Conservation (phyloP, 192 early-diverging fungal genomes). For the Rhizophagus sp. region DNA sequence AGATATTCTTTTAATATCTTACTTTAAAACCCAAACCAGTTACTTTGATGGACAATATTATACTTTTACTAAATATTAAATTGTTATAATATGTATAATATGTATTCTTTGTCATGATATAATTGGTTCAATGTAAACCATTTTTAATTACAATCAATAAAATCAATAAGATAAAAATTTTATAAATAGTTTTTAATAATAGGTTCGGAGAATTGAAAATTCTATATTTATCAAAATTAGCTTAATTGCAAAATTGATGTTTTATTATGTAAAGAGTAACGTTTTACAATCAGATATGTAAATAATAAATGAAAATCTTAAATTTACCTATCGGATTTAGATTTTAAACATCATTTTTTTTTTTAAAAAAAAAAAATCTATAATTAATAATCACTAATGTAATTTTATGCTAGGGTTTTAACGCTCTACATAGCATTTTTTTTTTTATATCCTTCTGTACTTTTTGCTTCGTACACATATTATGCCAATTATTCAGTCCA, state of each 20-base stretch:
- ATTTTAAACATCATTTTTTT: no score
- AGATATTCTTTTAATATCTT: background rate
- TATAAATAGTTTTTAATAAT: background rate
- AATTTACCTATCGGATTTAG: no score
- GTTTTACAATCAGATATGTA: background rate
- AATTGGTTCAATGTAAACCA: background rate
- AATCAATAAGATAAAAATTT: background rate
- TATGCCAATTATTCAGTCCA: background rate
- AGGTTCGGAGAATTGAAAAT: background rate
- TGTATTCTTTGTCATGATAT: background rate
- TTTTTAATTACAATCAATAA: background rate
- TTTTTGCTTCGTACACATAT: no score
- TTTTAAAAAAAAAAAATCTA: no score
- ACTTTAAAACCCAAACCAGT: background rate
- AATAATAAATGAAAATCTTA: background rate
- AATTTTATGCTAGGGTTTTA: no score
- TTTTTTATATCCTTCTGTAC: no score
- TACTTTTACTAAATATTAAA: background rate
- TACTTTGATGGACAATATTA: background rate
- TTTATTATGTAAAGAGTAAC: background rate
- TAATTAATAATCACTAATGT: no score
- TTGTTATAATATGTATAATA: background rate
- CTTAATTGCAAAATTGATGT: background rate
- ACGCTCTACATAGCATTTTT: no score
- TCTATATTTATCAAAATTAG: background rate